These are phyloP conservation scores for Globisporangium abappressorium DNA, from an alignment of 352 stramenopile genomes.

Conservation along the genomic window DNA sequence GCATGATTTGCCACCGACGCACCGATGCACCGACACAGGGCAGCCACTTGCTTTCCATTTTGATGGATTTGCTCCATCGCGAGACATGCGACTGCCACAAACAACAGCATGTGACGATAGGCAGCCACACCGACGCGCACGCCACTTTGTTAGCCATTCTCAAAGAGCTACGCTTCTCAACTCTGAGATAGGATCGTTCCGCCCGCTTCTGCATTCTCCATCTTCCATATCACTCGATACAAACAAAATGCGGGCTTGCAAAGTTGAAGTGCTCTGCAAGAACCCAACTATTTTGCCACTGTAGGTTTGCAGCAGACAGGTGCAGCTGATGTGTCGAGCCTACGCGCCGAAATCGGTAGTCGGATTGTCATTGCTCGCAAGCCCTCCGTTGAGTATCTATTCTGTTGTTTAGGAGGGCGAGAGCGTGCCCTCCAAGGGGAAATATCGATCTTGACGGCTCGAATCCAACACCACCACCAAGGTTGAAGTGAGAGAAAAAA, in stretches of 20 bases:
- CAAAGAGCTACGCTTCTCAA: not conserved
- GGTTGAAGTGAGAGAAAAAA: too few species aligned
- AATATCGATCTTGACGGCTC: too few species aligned
- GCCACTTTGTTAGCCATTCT: not conserved
- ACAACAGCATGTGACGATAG: not conserved
- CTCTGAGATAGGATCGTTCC: not conserved
- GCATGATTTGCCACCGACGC: not conserved
- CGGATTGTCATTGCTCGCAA: too few species aligned
- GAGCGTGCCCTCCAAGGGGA: too few species aligned
- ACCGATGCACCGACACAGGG: not conserved
- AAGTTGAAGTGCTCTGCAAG: slow-evolving; percentile 1
- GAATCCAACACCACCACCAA: too few species aligned
- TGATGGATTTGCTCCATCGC: not conserved
- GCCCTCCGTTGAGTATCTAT: too few species aligned
- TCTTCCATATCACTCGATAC: not conserved
- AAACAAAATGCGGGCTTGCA: not conserved
- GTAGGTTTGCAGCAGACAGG: too few species aligned
- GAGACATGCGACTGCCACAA: not conserved
- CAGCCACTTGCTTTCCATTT: not conserved
- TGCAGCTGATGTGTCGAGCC: too few species aligned
- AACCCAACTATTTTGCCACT: not conserved
- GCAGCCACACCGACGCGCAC: not conserved
- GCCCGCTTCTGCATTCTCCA: not conserved
- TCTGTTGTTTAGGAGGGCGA: too few species aligned
- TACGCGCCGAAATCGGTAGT: too few species aligned